Evolutionary conservation across 108 stramenopile species (phyloP), one percentile per base, ranked within the genome.

Genomic region (Parmales sp.): DNA sequence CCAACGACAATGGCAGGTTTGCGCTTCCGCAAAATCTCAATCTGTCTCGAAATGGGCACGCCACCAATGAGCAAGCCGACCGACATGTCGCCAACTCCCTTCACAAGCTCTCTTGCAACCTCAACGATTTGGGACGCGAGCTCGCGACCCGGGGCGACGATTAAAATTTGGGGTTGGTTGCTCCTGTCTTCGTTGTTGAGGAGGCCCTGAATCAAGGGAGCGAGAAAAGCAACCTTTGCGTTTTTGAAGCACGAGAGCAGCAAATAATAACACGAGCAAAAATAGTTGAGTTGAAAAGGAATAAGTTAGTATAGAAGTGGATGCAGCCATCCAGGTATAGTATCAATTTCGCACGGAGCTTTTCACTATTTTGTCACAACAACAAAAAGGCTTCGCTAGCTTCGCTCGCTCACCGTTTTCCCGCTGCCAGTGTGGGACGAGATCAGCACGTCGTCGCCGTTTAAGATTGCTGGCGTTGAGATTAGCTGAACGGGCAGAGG

Each of bases 401-500:
- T 63, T 34, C 80, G 79, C 60, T 88, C 80, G 19, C 82, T 72
- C 19, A 91, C 66, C 0, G 91, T 92, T 67, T 92, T 92, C 4
- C 91, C 91, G 37, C 77, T 79, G 7, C 91, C 91, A 0, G 91
- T 92, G 65, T 90, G 89, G 0, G 88, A 88, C 25, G 87, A 88
- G 0, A 92, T 69, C 25, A 92, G 64, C 6, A 85, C 84, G 68
- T 90, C 91, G 54, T 78, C 76, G 37, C 79, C 83, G 8, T 71
- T 68, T 6, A 88, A 26, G 7, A 88, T 82, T 6, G 83, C 64
- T 28, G 88, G 88, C 44, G 78, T 77, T 0, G 88, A 69, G 54
- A 84, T 78, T 13, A 76, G 79, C 76, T 92, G 91, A 9, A 88
- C 88, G 7, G 87, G 64, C 0, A 92, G 68, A 9, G 91, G 87